A percentile compares a stretch with the other conserved stretches of the same genome.
These are phyloP conservation scores for Picochlorum sp. DNA, from an alignment of 139 green algal species.

Conservation along the genomic window DNA sequence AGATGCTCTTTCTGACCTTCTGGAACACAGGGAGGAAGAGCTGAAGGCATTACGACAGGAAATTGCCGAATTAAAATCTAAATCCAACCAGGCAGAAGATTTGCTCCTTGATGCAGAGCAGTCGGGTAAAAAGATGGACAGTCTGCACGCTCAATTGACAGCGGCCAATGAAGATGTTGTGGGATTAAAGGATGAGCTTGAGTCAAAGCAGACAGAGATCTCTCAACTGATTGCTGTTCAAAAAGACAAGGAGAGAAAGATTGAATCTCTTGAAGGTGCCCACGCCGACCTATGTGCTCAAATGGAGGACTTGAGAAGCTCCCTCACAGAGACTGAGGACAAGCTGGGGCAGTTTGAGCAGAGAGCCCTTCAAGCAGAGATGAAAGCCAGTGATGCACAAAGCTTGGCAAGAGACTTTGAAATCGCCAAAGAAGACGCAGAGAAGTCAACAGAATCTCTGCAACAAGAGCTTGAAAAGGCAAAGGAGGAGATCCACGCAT, in stretches of 20 bases:
- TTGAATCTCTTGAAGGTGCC: background rate
- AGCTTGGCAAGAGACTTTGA: background rate
- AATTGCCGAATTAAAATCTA: background rate
- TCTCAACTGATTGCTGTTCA: background rate
- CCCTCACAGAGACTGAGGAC: slow-evolving; percentile 2
- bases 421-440: background rate
- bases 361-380: background rate
- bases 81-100: too few relatives aligned
- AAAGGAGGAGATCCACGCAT: background rate
- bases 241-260: slow-evolving; percentile 1
- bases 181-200: background rate
- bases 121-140: background rate
- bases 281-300: background rate
- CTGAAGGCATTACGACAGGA: background rate
- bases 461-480: background rate
- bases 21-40: background rate
- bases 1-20: background rate
- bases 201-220: slow-evolving; percentile 1
- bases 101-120: background rate
- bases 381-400: slow-evolving; percentile 4
- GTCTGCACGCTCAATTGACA: too few relatives aligned
- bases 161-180: background rate
- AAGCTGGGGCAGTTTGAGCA: slow-evolving; percentile 3
- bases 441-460: background rate
- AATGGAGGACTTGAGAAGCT: background rate